Evolutionary conservation across 495 filamentous ascomycete species (phyloP).

Genomic region (Chaetomium cochliodes): DNA sequence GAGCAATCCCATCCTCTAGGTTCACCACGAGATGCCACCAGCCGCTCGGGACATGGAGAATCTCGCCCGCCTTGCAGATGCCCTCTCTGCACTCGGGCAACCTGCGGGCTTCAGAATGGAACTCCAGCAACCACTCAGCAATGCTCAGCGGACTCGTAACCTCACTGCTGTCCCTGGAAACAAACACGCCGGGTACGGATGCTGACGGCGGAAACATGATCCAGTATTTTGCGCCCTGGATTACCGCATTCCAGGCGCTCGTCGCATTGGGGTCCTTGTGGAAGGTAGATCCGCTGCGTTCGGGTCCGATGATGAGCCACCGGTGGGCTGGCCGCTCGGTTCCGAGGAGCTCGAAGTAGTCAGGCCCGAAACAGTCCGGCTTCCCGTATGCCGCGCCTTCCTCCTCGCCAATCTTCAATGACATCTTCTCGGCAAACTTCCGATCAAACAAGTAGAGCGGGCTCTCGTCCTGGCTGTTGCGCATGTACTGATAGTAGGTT

Average conservation of each 20-base stretch:
- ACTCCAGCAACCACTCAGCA: slow-evolving; percentile 89
- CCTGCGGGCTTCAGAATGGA: slow-evolving; percentile 81
- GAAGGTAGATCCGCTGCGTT: slow-evolving; percentile 88
- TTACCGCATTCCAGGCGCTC: slow-evolving; percentile 94
- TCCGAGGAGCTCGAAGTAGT: slow-evolving; percentile 82
- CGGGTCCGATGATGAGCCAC: slow-evolving; percentile 92
- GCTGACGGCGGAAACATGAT: slow-evolving; percentile 75
- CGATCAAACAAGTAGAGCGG: slow-evolving; percentile 93
- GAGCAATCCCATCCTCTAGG: slow-evolving; percentile 73
- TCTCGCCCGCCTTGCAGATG: slow-evolving; percentile 81
- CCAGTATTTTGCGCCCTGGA: slow-evolving; percentile 95
- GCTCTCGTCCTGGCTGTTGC: slow-evolving; percentile 77
- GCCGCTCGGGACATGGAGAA: slow-evolving; percentile 85
- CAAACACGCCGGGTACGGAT: slow-evolving; percentile 78
- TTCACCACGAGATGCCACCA: slow-evolving; percentile 99
- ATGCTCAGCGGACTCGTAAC: slow-evolving; percentile 94
- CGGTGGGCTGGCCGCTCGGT: slow-evolving; percentile 78
- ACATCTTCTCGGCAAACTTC: slow-evolving; percentile 85
- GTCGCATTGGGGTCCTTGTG: slow-evolving; percentile 75
- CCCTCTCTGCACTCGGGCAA: slow-evolving; percentile 82
- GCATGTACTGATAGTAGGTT: slow-evolving; percentile 82
- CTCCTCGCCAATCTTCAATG: slow-evolving; percentile 57
- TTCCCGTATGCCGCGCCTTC: slow-evolving; percentile 68
- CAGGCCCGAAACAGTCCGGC: slow-evolving; percentile 84
- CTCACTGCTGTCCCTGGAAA: slow-evolving; percentile 88